Evolutionary conservation across 164 flowering plant species (phyloP).

Genomic region (Macadamia integrifolia): DNA sequence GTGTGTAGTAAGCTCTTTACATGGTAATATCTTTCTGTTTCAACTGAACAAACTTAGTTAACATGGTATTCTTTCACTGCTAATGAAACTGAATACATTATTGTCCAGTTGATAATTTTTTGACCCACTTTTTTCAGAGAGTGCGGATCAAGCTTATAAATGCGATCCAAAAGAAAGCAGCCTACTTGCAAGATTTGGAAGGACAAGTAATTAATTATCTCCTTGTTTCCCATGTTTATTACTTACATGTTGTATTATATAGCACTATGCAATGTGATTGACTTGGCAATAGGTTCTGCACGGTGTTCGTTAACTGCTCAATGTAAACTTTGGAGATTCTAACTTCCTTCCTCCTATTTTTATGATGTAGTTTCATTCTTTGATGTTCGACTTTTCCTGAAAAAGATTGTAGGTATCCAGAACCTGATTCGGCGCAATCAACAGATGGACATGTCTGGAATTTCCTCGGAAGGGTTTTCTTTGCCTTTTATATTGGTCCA

Average conservation of each 20-base stretch:
- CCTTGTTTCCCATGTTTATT: background rate
- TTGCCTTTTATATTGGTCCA: slow-evolving; percentile 35
- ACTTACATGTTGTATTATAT: background rate
- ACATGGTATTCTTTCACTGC: background rate
- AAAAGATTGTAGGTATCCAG: slow-evolving; percentile 21
- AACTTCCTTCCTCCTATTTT: background rate
- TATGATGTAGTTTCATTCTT: background rate
- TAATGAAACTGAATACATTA: background rate
- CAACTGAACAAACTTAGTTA: background rate
- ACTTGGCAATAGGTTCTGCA: too few relatives aligned
- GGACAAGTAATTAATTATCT: slow-evolving; percentile 28
- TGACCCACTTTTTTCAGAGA: slow-evolving; percentile 14
- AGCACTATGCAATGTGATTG: background rate
- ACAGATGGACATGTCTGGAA: slow-evolving; percentile 10
- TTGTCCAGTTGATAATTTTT: background rate
- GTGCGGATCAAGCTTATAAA: slow-evolving; percentile 14
- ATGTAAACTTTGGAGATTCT: background rate
- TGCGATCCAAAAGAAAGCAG: slow-evolving; percentile 29
- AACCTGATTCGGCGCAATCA: slow-evolving; percentile 21
- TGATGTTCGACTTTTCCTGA: background rate
- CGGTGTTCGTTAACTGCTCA: background rate
- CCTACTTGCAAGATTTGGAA: slow-evolving; percentile 33
- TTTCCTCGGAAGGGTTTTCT: slow-evolving; percentile 17
- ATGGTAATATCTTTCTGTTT: background rate
- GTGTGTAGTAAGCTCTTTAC: slow-evolving; percentile 6